Conservation (phyloP, 179 eudicot species). For the Amaranthus tricolor region DNA sequence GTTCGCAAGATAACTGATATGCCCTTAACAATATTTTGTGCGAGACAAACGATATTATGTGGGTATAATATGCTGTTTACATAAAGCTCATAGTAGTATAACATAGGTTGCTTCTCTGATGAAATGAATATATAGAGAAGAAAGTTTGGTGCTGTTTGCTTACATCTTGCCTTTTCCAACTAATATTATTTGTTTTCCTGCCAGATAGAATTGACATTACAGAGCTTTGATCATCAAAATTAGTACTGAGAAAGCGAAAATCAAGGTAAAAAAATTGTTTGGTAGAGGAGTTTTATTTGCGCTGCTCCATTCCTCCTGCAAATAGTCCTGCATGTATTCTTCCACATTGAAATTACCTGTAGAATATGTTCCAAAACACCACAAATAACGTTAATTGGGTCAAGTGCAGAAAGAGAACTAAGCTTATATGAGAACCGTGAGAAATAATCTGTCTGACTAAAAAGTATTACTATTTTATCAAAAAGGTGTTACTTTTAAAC, state of each 20-base stretch:
- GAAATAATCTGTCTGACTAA: no score
- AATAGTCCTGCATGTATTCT: conserved; percentile 31
- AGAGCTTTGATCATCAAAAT: conserved; percentile 25
- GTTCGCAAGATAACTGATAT: neutral
- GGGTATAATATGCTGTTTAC: neutral
- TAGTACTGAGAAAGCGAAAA: conserved; percentile 16
- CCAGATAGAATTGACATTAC: conserved; percentile 21
- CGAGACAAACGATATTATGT: neutral
- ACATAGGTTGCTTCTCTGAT: neutral
- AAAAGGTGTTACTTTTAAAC: no score
- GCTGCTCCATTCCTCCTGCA: conserved; percentile 33
- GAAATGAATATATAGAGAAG: neutral
- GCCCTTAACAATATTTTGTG: neutral
- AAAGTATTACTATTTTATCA: no score
- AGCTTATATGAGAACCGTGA: no score
- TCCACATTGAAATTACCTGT: conserved; percentile 50
- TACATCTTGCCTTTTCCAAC: neutral
- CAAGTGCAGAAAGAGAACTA: no score
- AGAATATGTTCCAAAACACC: conserved; percentile 3
- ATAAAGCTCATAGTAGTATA: neutral
- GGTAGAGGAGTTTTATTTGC: conserved; percentile 30
- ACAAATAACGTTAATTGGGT: neutral
- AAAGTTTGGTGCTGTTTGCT: no score
- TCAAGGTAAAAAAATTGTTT: conserved; percentile 21
- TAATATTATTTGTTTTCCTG: neutral